These are phyloP conservation scores for Mimosa pudica DNA, from an alignment of 306 rosid genomes.

Conservation along the genomic window DNA sequence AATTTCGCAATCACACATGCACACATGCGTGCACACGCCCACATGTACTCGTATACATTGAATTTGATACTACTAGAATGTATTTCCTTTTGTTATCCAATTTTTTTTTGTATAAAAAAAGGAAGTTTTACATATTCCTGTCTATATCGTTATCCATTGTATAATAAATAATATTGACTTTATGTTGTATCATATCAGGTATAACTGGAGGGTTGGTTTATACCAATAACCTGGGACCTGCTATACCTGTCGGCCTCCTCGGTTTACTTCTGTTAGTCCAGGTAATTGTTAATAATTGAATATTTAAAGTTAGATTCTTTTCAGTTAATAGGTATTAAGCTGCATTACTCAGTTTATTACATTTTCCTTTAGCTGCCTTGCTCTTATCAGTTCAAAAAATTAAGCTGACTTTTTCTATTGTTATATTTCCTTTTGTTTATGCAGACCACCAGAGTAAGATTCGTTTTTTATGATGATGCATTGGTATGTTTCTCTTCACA, in stretches of 20 bases:
- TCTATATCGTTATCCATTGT: neutral
- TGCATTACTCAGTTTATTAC: neutral
- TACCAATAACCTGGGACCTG: conserved; percentile 74
- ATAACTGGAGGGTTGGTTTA: conserved; percentile 80
- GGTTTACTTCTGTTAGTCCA: conserved; percentile 87
- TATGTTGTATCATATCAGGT: conserved; percentile 62
- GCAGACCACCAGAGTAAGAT: conserved; percentile 89
- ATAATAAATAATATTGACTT: conserved; percentile 8
- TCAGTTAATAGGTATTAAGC: neutral
- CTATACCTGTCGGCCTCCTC: conserved; percentile 83
- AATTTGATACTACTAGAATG: neutral
- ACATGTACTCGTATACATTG: no score
- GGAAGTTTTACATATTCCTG: neutral
- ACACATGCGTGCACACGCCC: no score
- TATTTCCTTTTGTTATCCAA: neutral
- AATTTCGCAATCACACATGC: neutral
- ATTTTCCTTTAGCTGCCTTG: neutral
- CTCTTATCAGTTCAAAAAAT: conserved; percentile 27
- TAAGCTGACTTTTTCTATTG: conserved; percentile 24
- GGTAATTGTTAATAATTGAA: conserved; percentile 48
- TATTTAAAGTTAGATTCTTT: neutral
- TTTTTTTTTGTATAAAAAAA: neutral
- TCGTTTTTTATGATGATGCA: conserved; percentile 80
- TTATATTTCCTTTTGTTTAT: conserved; percentile 33
- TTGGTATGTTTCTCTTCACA: conserved; percentile 68